Conservation (phyloP, 1,284 basidiomycete genomes). For the Sporisorium iseilematis-ciliati region DNA sequence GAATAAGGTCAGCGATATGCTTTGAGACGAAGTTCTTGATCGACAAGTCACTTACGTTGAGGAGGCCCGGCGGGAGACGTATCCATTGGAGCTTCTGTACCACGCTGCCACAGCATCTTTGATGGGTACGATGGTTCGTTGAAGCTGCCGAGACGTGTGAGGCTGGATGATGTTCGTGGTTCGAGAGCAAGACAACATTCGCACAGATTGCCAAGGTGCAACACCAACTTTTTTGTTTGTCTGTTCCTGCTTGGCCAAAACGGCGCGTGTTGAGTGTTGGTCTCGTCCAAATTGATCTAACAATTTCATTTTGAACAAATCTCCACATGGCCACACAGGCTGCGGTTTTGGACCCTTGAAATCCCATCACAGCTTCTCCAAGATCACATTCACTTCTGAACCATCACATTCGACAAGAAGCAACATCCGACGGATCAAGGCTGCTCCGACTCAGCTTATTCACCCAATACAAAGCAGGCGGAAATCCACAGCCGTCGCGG, state of each 20-base stretch:
- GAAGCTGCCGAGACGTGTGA: neutral
- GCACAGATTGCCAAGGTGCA: too few relatives aligned
- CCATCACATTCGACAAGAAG: neutral
- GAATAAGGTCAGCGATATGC: too few relatives aligned
- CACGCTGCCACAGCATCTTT: constrained; percentile 50
- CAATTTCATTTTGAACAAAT: neutral
- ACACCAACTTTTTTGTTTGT: constrained; percentile 12
- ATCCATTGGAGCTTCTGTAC: constrained; percentile 63
- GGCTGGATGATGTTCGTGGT: constrained; percentile 3
- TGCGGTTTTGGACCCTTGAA: constrained; percentile 10
- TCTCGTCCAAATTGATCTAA: constrained; percentile 28
- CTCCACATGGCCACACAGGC: constrained; percentile 20
- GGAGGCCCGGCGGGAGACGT: constrained; percentile 50
- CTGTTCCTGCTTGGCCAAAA: neutral
- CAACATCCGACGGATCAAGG: neutral
- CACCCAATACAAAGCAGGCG: neutral
- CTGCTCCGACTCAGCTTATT: neutral
- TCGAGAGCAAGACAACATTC: constrained; percentile 1
- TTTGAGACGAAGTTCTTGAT: neutral
- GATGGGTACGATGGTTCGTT: neutral
- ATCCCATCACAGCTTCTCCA: constrained; percentile 1
- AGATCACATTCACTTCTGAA: neutral
- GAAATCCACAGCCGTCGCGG: too few relatives aligned
- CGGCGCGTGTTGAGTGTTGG: constrained; percentile 41
- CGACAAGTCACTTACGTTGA: constrained; percentile 32